These are phyloP conservation scores for Apophysomyces ossiformis DNA, from an alignment of 371 early-diverging fungal genomes.

Conservation along the genomic window DNA sequence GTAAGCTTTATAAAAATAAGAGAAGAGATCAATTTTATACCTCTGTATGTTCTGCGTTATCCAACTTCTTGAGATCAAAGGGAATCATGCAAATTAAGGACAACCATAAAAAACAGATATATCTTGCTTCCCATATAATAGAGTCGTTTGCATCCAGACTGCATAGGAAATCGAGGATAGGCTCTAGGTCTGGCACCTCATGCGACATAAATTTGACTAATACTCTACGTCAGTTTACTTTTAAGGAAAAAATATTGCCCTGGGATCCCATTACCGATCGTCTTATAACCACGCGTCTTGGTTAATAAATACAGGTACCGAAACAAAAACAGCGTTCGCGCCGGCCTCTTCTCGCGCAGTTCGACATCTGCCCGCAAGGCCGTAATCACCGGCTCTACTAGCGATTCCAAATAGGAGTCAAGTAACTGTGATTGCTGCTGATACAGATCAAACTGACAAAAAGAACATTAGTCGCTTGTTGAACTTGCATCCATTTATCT, in stretches of 20 bases:
- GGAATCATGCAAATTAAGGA: conserved; percentile 91
- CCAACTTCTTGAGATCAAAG: conserved; percentile 87
- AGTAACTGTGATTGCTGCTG: conserved; percentile 91
- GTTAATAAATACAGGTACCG: conserved; percentile 68
- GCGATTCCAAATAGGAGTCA: conserved; percentile 80
- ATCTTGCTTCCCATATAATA: conserved; percentile 75
- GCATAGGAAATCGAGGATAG: conserved; percentile 67
- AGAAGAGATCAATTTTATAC: background rate
- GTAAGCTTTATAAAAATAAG: too few relatives aligned
- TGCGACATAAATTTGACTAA: conserved; percentile 88
- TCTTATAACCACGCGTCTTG: conserved; percentile 93
- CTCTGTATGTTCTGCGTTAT: conserved; percentile 53
- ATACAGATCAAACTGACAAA: conserved; percentile 67
- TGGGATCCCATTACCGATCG: conserved; percentile 54
- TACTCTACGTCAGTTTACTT: background rate
- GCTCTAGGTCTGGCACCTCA: conserved; percentile 89
- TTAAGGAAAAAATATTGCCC: background rate
- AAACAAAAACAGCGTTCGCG: conserved; percentile 46
- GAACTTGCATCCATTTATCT: too few relatives aligned
- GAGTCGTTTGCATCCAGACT: conserved; percentile 29
- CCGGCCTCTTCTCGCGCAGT: conserved; percentile 20
- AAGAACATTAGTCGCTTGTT: background rate
- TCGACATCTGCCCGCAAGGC: conserved; percentile 58
- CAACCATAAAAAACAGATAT: conserved; percentile 84
- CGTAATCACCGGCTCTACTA: conserved; percentile 70